A percentile compares a stretch with the other conserved stretches of the same genome.
phyloP scores from a whole-genome alignment of 2,329 filamentous ascomycete species.

The Xylariales sp. region DNA sequence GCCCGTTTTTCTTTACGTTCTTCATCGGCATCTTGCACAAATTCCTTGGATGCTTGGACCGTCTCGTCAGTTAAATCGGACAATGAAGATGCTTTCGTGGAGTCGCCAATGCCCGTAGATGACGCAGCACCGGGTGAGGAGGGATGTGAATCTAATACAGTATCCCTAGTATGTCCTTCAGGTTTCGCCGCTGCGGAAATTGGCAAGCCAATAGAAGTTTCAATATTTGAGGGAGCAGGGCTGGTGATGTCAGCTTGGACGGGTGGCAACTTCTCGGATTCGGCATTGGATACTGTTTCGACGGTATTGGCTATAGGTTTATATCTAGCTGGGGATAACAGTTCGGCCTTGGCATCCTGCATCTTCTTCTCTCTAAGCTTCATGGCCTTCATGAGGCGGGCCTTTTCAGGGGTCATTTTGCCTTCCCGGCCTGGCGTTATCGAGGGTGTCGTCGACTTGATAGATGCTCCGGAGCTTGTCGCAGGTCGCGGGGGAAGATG shows the following conservation, averaged over 20 bases:
- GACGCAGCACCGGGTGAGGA: constrained; percentile 63
- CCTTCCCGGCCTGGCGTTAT: constrained; percentile 56
- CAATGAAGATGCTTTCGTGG: constrained; percentile 72
- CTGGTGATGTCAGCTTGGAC: constrained; percentile 50
- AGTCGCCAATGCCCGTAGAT: constrained; percentile 67
- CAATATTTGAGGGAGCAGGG: constrained; percentile 59
- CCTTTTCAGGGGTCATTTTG: constrained; percentile 86
- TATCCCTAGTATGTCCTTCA: constrained; percentile 61
- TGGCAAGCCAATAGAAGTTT: constrained; percentile 65
- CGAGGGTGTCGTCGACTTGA: constrained; percentile 57
- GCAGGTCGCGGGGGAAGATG: constrained; percentile 55
- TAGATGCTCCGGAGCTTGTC: constrained; percentile 59
- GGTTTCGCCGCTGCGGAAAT: constrained; percentile 50
- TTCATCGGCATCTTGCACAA: constrained; percentile 37
- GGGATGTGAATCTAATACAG: constrained; percentile 67
- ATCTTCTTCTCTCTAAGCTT: constrained; percentile 83
- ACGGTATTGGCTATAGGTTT: constrained; percentile 42
- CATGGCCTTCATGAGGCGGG: constrained; percentile 92
- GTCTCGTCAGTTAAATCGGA: constrained; percentile 73
- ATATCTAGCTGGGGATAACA: constrained; percentile 42
- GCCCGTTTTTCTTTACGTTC: constrained; percentile 25
- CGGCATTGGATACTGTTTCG: constrained; percentile 41
- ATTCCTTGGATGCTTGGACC: constrained; percentile 56
- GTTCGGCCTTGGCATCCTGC: constrained; percentile 47
- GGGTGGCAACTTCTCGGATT: constrained; percentile 43